These are phyloP conservation scores for Phytopythium delawarense DNA, from an alignment of 352 stramenopile species.

Conservation along the genomic window DNA sequence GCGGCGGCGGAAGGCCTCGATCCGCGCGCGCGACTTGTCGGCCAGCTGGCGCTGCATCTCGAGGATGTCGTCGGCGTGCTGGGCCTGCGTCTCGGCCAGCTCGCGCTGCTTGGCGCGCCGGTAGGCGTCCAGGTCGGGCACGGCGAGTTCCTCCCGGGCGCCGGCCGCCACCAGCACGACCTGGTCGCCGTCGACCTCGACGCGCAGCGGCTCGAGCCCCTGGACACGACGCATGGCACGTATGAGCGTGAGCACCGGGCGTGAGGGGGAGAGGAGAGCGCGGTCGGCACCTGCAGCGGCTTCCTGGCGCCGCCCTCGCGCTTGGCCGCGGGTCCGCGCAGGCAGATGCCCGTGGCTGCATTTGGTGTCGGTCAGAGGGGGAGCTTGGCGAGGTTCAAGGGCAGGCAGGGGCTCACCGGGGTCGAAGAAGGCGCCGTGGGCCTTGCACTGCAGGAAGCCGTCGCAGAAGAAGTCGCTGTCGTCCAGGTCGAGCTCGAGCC, in stretches of 20 bases:
- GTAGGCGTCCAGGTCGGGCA: conserved; percentile 27
- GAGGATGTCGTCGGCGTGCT: conserved; percentile 39
- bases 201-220: conserved; percentile 31
- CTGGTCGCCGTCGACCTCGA: conserved; percentile 37
- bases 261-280: neutral
- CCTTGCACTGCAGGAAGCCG: conserved; percentile 80
- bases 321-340: conserved; percentile 43
- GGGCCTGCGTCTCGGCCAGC: conserved; percentile 33
- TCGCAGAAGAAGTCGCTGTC: conserved; percentile 81
- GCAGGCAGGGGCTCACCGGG: conserved; percentile 21
- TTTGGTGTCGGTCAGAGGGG: neutral
- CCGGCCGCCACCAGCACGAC: conserved; percentile 33
- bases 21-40: conserved; percentile 49
- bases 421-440: conserved; percentile 78
- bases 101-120: conserved; percentile 37
- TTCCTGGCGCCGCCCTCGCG: conserved; percentile 21
- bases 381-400: neutral
- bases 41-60: conserved; percentile 49
- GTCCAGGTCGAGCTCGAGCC: conserved; percentile 72
- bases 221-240: conserved; percentile 7
- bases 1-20: conserved; percentile 24
- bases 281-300: conserved; percentile 6
- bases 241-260: neutral
- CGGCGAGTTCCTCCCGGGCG: conserved; percentile 8
- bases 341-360: conserved; percentile 53